Conservation (phyloP, 768 basidiomycete genomes). For the Trametes villosa region DNA sequence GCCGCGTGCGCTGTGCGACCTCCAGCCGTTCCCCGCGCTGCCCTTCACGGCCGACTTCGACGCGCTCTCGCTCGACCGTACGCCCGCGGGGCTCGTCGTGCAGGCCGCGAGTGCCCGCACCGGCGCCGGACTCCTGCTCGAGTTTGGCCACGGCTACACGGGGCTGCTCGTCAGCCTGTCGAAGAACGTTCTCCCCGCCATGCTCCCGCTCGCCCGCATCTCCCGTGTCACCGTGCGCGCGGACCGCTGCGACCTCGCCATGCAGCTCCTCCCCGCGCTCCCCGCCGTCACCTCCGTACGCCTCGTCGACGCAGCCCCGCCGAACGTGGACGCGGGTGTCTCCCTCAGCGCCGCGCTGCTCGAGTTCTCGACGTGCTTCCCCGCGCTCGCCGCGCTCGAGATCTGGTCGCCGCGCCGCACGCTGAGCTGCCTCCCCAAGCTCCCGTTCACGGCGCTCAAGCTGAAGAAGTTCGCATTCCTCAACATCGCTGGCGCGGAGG, state of each 20-base stretch:
- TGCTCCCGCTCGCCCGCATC: slow-evolving; percentile 4
- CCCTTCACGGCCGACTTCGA: slow-evolving; percentile 13
- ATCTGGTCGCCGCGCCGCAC: too few relatives aligned
- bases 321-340: background rate
- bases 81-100: background rate
- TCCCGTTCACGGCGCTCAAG: too few relatives aligned
- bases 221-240: background rate
- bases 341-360: too few relatives aligned
- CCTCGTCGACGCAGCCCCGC: background rate
- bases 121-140: slow-evolving; percentile 8
- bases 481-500: too few relatives aligned
- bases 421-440: too few relatives aligned
- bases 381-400: too few relatives aligned
- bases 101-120: slow-evolving; percentile 3
- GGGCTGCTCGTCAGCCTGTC: background rate
- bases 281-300: background rate
- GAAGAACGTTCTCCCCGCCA: background rate
- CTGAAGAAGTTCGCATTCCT: too few relatives aligned
- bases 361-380: too few relatives aligned
- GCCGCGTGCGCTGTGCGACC: slow-evolving; percentile 11
- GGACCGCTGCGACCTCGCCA: background rate
- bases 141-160: background rate
- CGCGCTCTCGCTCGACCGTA: slow-evolving; percentile 10
- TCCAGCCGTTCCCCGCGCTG: slow-evolving; percentile 15
- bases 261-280: background rate